Percentiles rank a stretch among this genome's conserved stretches.
phyloP scores from a whole-genome alignment of 495 filamentous ascomycete species.

The Cairneyella variabilis region DNA sequence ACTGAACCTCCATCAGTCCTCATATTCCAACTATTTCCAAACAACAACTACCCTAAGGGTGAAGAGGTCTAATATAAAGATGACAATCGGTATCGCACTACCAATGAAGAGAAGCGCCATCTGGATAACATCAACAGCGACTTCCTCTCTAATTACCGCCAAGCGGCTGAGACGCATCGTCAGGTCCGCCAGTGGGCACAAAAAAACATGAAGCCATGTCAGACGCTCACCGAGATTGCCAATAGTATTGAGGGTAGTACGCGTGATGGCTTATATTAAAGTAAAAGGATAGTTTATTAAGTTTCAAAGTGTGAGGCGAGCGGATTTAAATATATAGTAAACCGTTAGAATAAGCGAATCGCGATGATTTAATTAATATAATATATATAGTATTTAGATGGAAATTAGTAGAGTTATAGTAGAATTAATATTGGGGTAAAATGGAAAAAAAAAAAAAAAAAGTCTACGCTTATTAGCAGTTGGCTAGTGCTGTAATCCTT shows the following conservation, averaged over 20 bases:
- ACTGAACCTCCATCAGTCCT: constrained; percentile 72
- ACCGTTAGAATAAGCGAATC: no score
- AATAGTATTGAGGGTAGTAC: constrained; percentile 80
- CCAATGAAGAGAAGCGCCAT: constrained; percentile 83
- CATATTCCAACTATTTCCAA: constrained; percentile 71
- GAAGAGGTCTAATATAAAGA: constrained; percentile 74
- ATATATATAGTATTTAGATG: no score
- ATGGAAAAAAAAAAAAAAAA: no score
- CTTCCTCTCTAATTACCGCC: constrained; percentile 80
- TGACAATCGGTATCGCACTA: constrained; percentile 79
- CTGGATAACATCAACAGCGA: constrained; percentile 78
- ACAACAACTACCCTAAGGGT: constrained; percentile 70
- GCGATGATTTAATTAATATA: no score
- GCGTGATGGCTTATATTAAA: no score
- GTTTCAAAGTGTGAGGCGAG: no score
- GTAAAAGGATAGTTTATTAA: no score
- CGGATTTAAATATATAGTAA: no score
- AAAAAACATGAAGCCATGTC: constrained; percentile 75
- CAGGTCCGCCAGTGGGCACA: constrained; percentile 83
- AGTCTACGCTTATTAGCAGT: no score
- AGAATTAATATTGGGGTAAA: no score
- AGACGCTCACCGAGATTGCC: constrained; percentile 75
- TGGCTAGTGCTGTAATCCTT: no score
- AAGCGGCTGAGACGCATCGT: constrained; percentile 51
- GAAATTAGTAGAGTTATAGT: no score